Evolutionary conservation across 164 flowering plant species (phyloP).

Genomic region (Sedum album): DNA sequence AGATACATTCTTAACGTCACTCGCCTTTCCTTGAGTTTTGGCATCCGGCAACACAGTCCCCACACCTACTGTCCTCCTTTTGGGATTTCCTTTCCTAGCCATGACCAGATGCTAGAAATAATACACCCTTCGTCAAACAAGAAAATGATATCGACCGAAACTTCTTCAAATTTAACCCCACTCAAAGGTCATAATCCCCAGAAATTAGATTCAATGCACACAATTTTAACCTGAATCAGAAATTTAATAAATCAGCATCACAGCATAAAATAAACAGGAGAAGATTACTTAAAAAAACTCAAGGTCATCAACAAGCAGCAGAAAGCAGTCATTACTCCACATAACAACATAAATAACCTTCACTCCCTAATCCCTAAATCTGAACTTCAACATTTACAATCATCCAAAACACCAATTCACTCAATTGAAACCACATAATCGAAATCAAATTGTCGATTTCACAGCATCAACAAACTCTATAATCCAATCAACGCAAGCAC

Average conservation of each 20-base stretch:
- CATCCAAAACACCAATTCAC: no score
- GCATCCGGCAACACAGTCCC: slow-evolving; percentile 17
- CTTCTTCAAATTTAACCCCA: neutral
- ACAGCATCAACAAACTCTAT: neutral
- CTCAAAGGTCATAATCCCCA: neutral
- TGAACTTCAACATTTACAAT: no score
- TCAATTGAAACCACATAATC: neutral
- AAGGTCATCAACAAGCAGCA: no score
- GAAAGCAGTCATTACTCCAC: no score
- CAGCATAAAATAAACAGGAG: no score
- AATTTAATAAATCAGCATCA: neutral
- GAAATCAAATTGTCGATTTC: neutral
- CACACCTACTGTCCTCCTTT: slow-evolving; percentile 33
- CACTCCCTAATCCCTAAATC: no score
- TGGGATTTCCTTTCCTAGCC: slow-evolving; percentile 13
- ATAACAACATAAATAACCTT: no score
- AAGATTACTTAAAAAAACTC: no score
- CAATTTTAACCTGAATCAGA: neutral
- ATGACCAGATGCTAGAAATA: neutral
- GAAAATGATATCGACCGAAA: neutral
- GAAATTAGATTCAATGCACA: neutral
- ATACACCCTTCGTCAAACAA: neutral
- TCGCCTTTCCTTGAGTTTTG: slow-evolving; percentile 20
- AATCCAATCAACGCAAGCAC: neutral
- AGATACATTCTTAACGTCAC: slow-evolving; percentile 23